Evolutionary conservation across 306 rosid species (phyloP), one percentile per base, ranked within the genome.

Genomic region (Vigna nakashimae): DNA sequence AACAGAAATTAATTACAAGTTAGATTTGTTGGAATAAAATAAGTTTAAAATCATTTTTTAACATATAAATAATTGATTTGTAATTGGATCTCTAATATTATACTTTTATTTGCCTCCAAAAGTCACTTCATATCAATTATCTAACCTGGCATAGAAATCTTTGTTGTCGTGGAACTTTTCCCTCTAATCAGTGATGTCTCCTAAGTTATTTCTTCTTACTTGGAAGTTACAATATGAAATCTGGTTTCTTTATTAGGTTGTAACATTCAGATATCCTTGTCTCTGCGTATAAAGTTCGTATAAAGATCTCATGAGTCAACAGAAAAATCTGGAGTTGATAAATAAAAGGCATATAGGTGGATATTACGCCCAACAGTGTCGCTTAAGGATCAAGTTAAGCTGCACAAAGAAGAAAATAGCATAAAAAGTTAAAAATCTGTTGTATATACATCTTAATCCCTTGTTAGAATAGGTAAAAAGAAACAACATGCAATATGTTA

Each of bases 51-150:
- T 24, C 2, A 24, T 24, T 2, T 24, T 1, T 24, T 1, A 24
- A 24, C 28, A 24, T 24, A 24, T 24, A 24, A 24, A 24, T 24
- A 24, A 24, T 24, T 24, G 28, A 24, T 24, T 24, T 24, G 28
- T 24, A 1, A 24, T 1, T 24, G 3, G 28, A 24, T 24, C 28
- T 24, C 28, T 24, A 2, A 24, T 20, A 20, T 24, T 24, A 24
- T 4, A 34, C 7, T 34, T 34, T 86, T 79, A 82, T 86, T 73
- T 89, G 90, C 86, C 83, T 83, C 77, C 79, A 87, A 82, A 81
- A 65, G 86, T 62, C 50, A 81, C 28, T 80, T 76, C 64, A 76
- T 65, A 79, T 76, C 71, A 74, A 74, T 75, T 69, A 72, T 80
- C 4, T 86, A 69, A 82, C 57, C 53, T 20, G 76, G 84, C 83